These are phyloP conservation scores for Hordeum marinum DNA, from an alignment of 176 grass and related monocot genomes.

Conservation along the genomic window DNA sequence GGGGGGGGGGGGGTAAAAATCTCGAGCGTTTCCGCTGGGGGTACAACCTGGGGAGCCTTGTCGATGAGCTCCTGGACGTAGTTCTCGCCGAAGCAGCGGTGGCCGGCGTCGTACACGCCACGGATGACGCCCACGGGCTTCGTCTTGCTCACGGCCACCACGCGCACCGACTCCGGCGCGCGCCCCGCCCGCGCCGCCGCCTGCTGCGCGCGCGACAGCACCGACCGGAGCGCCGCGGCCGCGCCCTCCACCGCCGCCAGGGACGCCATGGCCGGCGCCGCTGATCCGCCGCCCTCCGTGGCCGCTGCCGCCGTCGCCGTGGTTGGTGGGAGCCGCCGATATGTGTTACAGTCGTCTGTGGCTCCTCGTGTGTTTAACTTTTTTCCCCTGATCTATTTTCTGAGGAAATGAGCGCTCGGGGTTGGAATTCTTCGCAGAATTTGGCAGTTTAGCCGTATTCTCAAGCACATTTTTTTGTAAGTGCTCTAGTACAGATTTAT, in stretches of 20 bases:
- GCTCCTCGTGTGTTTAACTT: no score
- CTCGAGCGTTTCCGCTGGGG: not conserved
- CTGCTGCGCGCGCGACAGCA: conserved; percentile 70
- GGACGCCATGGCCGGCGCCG: conserved; percentile 38
- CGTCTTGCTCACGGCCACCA: conserved; percentile 91
- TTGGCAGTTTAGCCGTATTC: no score
- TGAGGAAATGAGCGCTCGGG: no score
- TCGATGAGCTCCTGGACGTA: conserved; percentile 93
- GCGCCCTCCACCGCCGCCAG: conserved; percentile 45
- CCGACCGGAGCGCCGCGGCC: conserved; percentile 53
- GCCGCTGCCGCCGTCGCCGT: conserved; percentile 7
- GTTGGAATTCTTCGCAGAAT: no score
- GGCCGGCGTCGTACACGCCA: conserved; percentile 66
- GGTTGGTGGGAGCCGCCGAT: conserved; percentile 6
- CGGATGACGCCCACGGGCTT: conserved; percentile 56
- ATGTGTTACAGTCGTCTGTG: not conserved
- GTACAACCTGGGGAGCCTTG: conserved; percentile 74
- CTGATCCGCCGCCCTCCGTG: not conserved
- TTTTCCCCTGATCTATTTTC: no score
- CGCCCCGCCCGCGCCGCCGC: conserved; percentile 62
- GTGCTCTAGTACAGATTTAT: no score
- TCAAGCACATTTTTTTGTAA: no score
- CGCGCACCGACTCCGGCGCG: conserved; percentile 39
- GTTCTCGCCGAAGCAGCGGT: conserved; percentile 92
- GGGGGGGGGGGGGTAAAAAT: not conserved